Conservation (phyloP, 176 grass and related monocot genomes). For the Aegilops tauschii region DNA sequence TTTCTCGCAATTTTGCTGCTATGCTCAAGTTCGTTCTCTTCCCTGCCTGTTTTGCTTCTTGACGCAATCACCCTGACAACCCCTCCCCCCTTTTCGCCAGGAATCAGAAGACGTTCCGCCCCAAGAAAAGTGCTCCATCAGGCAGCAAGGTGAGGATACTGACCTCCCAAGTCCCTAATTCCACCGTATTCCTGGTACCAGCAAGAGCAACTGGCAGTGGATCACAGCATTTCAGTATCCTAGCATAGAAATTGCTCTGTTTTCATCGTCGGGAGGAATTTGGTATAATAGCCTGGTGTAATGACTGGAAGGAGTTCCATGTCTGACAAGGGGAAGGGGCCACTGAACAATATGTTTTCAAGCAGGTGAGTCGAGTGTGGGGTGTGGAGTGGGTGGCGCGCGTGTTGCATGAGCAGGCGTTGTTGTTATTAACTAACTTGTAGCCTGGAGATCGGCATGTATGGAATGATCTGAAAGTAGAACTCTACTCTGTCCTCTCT, state of each 20-base stretch:
- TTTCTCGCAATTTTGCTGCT: neutral
- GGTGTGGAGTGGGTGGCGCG: neutral
- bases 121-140: conserved; percentile 97
- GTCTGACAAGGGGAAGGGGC: neutral
- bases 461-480: neutral
- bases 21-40: neutral
- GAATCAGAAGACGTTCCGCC: conserved; percentile 97
- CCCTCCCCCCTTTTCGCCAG: conserved; percentile 31
- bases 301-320: neutral
- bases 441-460: neutral
- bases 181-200: neutral
- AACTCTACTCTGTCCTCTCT: neutral
- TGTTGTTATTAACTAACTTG: neutral
- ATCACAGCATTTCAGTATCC: neutral
- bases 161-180: neutral
- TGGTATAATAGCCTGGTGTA: neutral
- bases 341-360: neutral
- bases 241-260: neutral
- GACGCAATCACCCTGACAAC: neutral
- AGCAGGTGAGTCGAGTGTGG: neutral
- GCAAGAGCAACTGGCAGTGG: neutral
- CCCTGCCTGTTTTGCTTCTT: neutral
- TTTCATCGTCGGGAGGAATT: neutral
- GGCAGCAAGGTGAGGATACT: conserved; percentile 74
- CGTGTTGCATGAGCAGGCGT: neutral